Base-by-base conservation (phyloP, 108 stramenopile species). In the Thalassiosira profunda region DNA sequence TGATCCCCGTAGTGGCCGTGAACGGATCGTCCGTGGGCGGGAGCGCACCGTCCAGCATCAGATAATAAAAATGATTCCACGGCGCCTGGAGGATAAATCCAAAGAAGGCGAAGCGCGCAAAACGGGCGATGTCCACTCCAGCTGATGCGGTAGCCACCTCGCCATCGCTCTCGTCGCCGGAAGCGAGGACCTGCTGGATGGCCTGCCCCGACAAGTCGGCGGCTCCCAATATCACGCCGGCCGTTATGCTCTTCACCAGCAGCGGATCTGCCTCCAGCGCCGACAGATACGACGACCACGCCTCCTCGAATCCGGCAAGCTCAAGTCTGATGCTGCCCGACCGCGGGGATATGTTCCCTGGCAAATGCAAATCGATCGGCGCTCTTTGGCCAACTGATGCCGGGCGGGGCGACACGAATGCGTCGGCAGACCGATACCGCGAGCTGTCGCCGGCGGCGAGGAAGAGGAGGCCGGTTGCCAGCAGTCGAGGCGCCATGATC, bases 61-160 rank as follows among this genome's bases (percentile, higher is more conserved):
- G 67, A 56, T 95, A 96, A 53, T 94, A 97, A 62, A 81, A 96
- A 69, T 97, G 94, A 76, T 92, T 93, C 89, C 92, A 93, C 0
- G 95, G 96, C n/a, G 96, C 96, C 66, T 96, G 95, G 5, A 97
- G 63, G 44, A 93, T 80, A 8, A 97, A 79, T 12, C 96, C 96
- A 45, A 97, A 96, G 54, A 95, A 81, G 28, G 93, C 85, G 67
- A 94, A 97, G 9, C 97, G 85, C 0, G 58, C 59, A 15, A 86
- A 73, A 41, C 97, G 85, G 5, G 76, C 85, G 30, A 83, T 41
- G 69, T 93, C 91, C 9, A 84, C 56, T 18, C 78, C 52, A 2
- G 24, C 28, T 9, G 14, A 28, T 40, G 38, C 25, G 36, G 46
- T 18, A 12, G 59, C 43, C 3, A 41, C 21, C 24, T 53, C 38